Evolutionary conservation across 192 early-diverging fungal species (phyloP).

Genomic region (Dispira simplex): DNA sequence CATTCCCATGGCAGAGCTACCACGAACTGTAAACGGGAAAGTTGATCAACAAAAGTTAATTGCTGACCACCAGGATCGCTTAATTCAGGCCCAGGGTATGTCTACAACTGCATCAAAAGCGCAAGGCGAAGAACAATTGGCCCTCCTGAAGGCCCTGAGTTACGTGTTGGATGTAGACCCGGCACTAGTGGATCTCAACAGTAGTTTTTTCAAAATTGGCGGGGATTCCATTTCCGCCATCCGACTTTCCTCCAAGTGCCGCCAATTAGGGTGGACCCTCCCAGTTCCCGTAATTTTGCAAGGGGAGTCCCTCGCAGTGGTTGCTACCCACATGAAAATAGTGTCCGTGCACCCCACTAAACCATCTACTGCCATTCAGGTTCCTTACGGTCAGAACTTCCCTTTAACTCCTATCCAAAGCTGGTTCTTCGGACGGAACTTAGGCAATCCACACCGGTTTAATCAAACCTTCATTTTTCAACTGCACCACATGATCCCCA

Average conservation of each 20-base stretch:
- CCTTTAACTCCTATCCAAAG: constrained; percentile 3
- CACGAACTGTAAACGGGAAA: background rate
- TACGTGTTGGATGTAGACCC: background rate
- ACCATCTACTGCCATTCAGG: too few relatives aligned
- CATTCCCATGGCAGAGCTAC: background rate
- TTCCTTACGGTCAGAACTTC: too few relatives aligned
- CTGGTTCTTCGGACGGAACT: background rate
- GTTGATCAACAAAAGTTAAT: background rate
- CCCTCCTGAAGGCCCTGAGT: background rate
- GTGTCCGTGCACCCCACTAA: too few relatives aligned
- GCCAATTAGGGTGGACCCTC: background rate
- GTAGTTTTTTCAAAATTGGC: too few relatives aligned
- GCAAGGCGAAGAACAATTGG: background rate
- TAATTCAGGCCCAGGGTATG: constrained; percentile 35
- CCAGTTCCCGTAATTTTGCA: background rate
- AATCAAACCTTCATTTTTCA: background rate
- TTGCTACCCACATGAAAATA: constrained; percentile 2
- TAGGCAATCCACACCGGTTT: background rate
- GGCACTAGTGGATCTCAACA: background rate
- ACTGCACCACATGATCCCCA: background rate
- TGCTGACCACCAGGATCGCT: constrained; percentile 35
- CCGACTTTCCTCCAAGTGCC: background rate
- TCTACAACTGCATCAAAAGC: background rate
- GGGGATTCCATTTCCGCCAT: too few relatives aligned
- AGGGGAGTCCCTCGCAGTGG: background rate